These are phyloP conservation scores for Apiotrichum domesticum DNA, from an alignment of 1,284 basidiomycete species.

Conservation along the genomic window DNA sequence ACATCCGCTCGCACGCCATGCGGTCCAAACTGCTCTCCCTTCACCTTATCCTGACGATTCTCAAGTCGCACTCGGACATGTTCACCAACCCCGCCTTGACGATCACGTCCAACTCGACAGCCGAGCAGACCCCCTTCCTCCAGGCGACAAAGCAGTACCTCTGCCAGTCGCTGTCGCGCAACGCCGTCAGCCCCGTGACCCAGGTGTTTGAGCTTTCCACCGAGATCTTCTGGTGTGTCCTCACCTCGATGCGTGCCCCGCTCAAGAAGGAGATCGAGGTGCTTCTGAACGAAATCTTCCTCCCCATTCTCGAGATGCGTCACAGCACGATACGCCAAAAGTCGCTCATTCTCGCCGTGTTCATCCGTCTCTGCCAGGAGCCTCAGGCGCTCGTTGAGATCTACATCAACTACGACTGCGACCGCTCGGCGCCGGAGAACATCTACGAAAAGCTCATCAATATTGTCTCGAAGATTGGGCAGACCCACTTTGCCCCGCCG, in stretches of 20 bases:
- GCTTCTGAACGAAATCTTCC: conserved; percentile 94
- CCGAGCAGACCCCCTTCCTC: conserved; percentile 79
- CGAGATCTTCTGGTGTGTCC: conserved; percentile 96
- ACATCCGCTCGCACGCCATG: conserved; percentile 90
- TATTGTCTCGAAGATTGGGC: conserved; percentile 83
- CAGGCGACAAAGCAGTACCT: conserved; percentile 93
- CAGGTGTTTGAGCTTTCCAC: conserved; percentile 98
- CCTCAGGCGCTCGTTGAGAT: conserved; percentile 94
- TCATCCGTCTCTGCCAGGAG: conserved; percentile 81
- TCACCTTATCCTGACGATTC: conserved; percentile 84
- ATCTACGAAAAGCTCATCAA: conserved; percentile 96
- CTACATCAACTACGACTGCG: conserved; percentile 97
- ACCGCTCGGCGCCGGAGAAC: conserved; percentile 83
- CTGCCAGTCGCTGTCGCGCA: conserved; percentile 86
- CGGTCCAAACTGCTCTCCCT: conserved; percentile 88
- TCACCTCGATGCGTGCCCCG: conserved; percentile 89
- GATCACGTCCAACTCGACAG: conserved; percentile 78
- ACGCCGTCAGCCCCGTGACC: conserved; percentile 89
- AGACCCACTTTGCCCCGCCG: conserved; percentile 58
- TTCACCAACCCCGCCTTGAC: conserved; percentile 79
- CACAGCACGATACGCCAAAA: conserved; percentile 94
- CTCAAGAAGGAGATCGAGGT: conserved; percentile 99
- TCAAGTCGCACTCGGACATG: conserved; percentile 82
- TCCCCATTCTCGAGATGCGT: conserved; percentile 97
- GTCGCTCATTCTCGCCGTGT: conserved; percentile 77